Evolutionary conservation across 2,329 filamentous ascomycete genomes (phyloP), one percentile per base, ranked within the genome.

Genomic region (Verticillium nubilum): DNA sequence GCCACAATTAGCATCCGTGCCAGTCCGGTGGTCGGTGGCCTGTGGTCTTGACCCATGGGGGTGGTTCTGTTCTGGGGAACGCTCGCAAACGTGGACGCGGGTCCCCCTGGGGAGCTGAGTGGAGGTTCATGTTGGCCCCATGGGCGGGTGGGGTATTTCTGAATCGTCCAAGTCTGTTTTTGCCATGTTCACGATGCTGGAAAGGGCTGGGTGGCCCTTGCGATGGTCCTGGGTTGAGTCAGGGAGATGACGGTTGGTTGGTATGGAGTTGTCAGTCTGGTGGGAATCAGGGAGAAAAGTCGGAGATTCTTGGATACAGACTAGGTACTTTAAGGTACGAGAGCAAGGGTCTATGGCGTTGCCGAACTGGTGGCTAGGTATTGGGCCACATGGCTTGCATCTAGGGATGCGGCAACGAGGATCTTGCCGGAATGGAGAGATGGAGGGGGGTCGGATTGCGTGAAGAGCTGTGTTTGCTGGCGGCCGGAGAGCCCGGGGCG

Each of bases 381-480:
- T 47, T 12, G 13, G 42, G 42, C 42, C 9, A 12, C 42, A 19
- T 47, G 42, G n/a, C 42, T n/a, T 47, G 42, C 42, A 37, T 17
- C 33, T 15, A 37, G 33, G n/a, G n/a, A 5, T 37, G 15, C 33
- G 33, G 33, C 33, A 37, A 17, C 17, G 33, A 33, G 15, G 15
- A 33, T 15, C 10, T 33, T 2, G 29, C 29, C 29, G 29, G 35
- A 5, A n/a, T 17, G 35, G 35, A 42, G 35, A 42, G 35, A n/a
- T 42, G 42, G 7, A 10, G 42, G 7, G 17, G 42, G 19, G 29
- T 13, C 29, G 13, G 29, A 13, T 7, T 31, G 2, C 29, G 29
- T 31, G 19, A 1, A 58, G 58, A 33, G 60, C 56, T 13, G 52
- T 62, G 7, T 58, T 53, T n/a, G 60, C 60, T 1, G 58, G 60